Evolutionary conservation across 495 filamentous ascomycete species (phyloP), one percentile per base, ranked within the genome.

Genomic region (Lophiostoma macrostomum): DNA sequence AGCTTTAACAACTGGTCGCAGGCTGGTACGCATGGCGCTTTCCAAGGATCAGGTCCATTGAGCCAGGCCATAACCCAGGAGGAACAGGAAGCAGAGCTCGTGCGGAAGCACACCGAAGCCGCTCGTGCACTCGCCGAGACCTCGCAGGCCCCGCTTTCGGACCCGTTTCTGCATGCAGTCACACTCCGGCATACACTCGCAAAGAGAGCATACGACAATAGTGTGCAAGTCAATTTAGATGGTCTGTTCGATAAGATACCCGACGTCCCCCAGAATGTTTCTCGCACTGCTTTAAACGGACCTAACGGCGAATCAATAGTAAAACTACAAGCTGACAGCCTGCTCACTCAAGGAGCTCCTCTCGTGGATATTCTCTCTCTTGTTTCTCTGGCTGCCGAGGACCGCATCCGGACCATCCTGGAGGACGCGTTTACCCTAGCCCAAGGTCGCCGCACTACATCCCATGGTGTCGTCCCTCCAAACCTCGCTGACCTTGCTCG

Each of bases 351-450:
- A 22, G 84, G 85, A 8, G 75, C 83, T 1, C 78, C 74, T 28
- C 67, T 93, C 27, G 81, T 82, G 12, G 87, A 95, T 42, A 81
- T 95, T 40, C 60, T 94, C 16, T 80, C 84, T 22, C 73, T 94
- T 22, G 46, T 94, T 25, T 90, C 87, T 7, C 76, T 93, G 25
- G 83, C 85, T 5, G 79, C 85, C 29, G 83, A 88, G 52, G 83
- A 90, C 61, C 78, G 85, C 19, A 31, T 94, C 22, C 72, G 84
- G 32, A 76, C 78, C 3, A 66, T 93, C 11, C 50, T 93, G 19
- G 83, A 88, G 58, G 88, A 93, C 63, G 80, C 84, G 5, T 76
- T 79, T 39, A 76, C 69, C 12, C 67, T 90, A 6, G 74, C 86
- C 14, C 76, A 73, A 51, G 82, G 76, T 43, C 80, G 89, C 47